Percentiles rank a stretch among this genome's conserved stretches.
Conservation (phyloP, 2,329 filamentous ascomycete genomes). For the Alternaria gaisen region DNA sequence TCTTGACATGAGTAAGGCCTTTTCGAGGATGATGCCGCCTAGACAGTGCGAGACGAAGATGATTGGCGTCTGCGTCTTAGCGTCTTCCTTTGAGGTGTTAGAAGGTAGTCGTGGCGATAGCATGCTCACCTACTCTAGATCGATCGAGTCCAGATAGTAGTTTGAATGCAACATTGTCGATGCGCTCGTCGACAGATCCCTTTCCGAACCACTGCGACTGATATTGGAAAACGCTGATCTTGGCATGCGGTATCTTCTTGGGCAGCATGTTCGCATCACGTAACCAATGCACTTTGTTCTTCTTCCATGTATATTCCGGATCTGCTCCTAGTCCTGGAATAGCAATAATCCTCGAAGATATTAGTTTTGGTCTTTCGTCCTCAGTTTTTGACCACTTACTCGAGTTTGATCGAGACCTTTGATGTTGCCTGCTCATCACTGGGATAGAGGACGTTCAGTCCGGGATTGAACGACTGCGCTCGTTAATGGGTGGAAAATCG, state of each 20-base stretch:
- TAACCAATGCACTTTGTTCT: conserved; percentile 39
- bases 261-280: conserved; percentile 41
- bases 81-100: conserved; percentile 22
- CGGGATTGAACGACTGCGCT: conserved; percentile 22
- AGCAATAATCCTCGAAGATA: conserved; percentile 35
- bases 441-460: conserved; percentile 26
- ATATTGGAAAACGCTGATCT: conserved; percentile 43
- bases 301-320: conserved; percentile 41
- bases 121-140: conserved; percentile 17
- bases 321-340: conserved; percentile 43
- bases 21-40: conserved; percentile 39
- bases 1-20: conserved; percentile 27
- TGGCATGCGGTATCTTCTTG: conserved; percentile 34
- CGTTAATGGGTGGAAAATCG: neutral
- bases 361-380: neutral
- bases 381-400: conserved; percentile 12
- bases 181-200: conserved; percentile 36
- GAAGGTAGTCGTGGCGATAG: neutral
- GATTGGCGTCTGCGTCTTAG: conserved; percentile 37
- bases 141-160: conserved; percentile 31
- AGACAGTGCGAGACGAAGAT: conserved; percentile 44
- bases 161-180: conserved; percentile 38
- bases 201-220: conserved; percentile 43
- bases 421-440: conserved; percentile 21
- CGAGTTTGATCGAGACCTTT: conserved; percentile 22